Base-by-base conservation (phyloP, 2,329 filamentous ascomycete species). In the Purpureocillium lavendulum region DNA sequence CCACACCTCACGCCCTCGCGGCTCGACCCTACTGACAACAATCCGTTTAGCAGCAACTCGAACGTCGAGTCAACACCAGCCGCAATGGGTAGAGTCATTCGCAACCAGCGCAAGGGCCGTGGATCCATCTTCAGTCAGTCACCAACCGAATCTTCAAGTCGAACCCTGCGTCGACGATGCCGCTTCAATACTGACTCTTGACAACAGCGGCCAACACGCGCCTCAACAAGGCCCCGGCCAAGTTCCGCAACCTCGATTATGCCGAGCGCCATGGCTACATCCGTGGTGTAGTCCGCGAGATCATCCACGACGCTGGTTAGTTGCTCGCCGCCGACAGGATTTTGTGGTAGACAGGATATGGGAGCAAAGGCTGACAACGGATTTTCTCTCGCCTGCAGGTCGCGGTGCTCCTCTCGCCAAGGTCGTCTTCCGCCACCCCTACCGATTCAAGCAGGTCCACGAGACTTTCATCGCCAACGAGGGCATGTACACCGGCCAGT, bases 391-490 rank as follows among this genome's bases (percentile, higher is more conserved):
- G 38, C n/a, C 33, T 49, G 32, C 52, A 65, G 62, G 62, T 69
- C 89, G 92, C 75, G 92, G 92, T 75, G 88, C 94, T 71, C 92
- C 92, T 60, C 87, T 98, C 65, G 92, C 92, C 67, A 87, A 87
- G 73, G 89, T 98, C 64, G 74, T 80, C 60, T 98, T 98, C 87
- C 89, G 92, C 61, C 86, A 94, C 73, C 88, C 92, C 61, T 98
- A 98, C 84, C 81, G 82, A 71, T 97, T 87, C 85, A 95, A 94
- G 83, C 83, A 89, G 67, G 75, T 88, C 69, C 90, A 84, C 70
- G 89, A 98, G 84, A 98, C 92, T 58, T 96, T 98, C 84, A 98
- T 98, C 66, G 92, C 92, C 73, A 98, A 97, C 76, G 92, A 97
- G 80, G 92, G 92, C 77, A 96, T 97, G 89, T 98, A 97, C 87